Conservation (phyloP, 164 flowering plant genomes). For the Euptelea pleiosperma region DNA sequence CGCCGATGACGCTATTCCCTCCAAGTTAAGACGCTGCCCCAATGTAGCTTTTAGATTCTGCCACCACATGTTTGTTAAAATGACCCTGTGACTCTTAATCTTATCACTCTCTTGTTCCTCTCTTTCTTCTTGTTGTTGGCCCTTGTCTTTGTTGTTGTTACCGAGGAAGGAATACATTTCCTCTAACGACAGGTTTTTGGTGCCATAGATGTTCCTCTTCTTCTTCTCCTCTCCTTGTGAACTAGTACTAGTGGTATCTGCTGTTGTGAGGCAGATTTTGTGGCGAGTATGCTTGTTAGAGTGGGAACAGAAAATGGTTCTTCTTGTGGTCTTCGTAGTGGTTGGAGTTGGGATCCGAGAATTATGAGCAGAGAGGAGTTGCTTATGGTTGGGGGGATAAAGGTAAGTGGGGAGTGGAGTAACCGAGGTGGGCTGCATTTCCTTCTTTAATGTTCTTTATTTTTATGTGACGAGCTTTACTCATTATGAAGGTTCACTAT, state of each 20-base stretch:
- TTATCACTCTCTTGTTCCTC: not conserved
- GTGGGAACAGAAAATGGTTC: slow-evolving; percentile 1
- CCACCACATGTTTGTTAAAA: slow-evolving; percentile 23
- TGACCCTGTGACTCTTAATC: not conserved
- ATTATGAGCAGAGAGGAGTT: too few species aligned
- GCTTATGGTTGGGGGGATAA: too few species aligned
- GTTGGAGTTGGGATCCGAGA: not conserved
- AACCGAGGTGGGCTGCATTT: too few species aligned
- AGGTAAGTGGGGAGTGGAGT: too few species aligned
- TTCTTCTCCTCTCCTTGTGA: too few species aligned
- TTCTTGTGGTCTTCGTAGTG: not conserved
- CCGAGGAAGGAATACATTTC: not conserved
- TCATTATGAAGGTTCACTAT: too few species aligned
- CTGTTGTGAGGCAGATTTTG: too few species aligned
- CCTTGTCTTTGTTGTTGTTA: not conserved
- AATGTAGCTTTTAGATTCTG: slow-evolving; percentile 44
- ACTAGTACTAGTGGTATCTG: too few species aligned
- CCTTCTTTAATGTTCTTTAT: too few species aligned
- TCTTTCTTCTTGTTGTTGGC: not conserved
- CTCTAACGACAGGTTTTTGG: slow-evolving; percentile 4
- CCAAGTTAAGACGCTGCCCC: slow-evolving; percentile 73
- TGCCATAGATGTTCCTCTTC: too few species aligned
- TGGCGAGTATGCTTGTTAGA: not conserved
- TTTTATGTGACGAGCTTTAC: too few species aligned
- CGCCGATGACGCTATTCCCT: slow-evolving; percentile 49